Percentiles rank a stretch among this genome's conserved stretches.
phyloP scores from a whole-genome alignment of 2,329 filamentous ascomycete genomes.

The Microcera coccophila region DNA sequence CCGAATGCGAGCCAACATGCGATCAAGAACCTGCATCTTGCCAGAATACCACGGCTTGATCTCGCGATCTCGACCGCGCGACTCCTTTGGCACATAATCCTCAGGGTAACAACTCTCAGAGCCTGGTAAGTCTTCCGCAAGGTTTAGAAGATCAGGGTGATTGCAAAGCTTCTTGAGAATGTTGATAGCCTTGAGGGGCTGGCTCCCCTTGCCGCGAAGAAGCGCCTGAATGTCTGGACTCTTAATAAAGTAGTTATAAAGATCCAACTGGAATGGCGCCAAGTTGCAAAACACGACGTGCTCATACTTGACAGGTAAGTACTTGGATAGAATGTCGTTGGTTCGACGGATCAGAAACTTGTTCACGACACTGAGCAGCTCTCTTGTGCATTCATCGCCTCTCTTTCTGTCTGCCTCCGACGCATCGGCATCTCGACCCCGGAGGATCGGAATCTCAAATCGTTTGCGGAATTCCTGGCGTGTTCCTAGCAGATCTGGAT shows the following conservation, averaged over 20 bases:
- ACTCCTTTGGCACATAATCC: constrained; percentile 84
- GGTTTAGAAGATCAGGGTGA: constrained; percentile 85
- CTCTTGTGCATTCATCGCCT: constrained; percentile 77
- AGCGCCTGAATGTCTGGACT: constrained; percentile 92
- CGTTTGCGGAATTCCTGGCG: constrained; percentile 88
- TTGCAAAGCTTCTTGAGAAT: constrained; percentile 98
- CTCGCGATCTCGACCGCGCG: constrained; percentile 83
- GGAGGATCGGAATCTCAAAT: constrained; percentile 87
- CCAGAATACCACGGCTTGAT: constrained; percentile 95
- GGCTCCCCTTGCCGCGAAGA: constrained; percentile 87
- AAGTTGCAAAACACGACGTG: constrained; percentile 98
- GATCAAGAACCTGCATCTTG: constrained; percentile 97
- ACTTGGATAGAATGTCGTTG: constrained; percentile 97
- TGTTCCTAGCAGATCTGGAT: constrained; percentile 85
- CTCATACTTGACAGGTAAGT: constrained; percentile 96
- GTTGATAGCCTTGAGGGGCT: constrained; percentile 93
- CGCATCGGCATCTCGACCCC: constrained; percentile 85
- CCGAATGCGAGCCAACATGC: constrained; percentile 93
- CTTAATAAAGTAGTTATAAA: constrained; percentile 97
- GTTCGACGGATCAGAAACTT: constrained; percentile 98
- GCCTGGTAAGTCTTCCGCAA: constrained; percentile 79
- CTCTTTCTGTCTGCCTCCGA: constrained; percentile 76
- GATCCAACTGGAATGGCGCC: constrained; percentile 82
- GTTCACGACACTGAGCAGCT: constrained; percentile 82
- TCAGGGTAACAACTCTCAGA: constrained; percentile 77